Base-by-base conservation (phyloP, 208 protist species). In the Trypanosoma cruzi region DNA sequence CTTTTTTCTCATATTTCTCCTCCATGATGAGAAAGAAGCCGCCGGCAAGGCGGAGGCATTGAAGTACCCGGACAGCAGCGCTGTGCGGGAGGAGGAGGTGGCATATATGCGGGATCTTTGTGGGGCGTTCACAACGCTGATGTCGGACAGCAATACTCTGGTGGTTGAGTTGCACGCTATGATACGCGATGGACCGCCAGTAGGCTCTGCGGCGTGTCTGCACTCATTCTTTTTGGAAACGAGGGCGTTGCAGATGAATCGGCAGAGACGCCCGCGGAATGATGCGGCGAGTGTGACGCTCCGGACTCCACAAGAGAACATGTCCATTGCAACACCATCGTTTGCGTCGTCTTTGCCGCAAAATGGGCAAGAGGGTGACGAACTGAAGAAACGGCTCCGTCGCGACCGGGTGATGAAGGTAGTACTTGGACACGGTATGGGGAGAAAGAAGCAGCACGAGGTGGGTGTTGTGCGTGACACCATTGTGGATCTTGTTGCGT, bases 391-490 rank as follows among this genome's bases (percentile, higher is more conserved):
- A 20, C 14, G 68, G 22, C 40, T 60, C 36, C 54, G 73, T 68
- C 65, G 60, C 5, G n/a, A 56, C 37, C 68, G 73, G 11, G 79
- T 96, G 2, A 64, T 94, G n/a, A 37, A 84, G 28, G 40, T 82
- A 1, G 81, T 96, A 4, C 70, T 93, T 3, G 75, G 76, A 0
- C 70, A 86, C 46, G 88, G 89, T 34, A 97, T 97, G 89, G 85
- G 71, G 53, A 64, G 57, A 1, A 97, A 97, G 63, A 97, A 97
- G 73, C 80, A 91, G 67, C 92, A 97, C 63, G 92, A 97, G 68
- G 92, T 97, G 49, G 56, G 50, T 14, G 83, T 94, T 20, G 94
- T 97, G 92, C 74, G 77, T 0, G 77, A 84, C 10, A 86, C 82
- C 0, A 68, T 93, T 13, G 50, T 67, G 11, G 84, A 94, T 61